Evolutionary conservation across 2,329 filamentous ascomycete genomes (phyloP), one percentile per base, ranked within the genome.

Genomic region (Fusarium sp.): DNA sequence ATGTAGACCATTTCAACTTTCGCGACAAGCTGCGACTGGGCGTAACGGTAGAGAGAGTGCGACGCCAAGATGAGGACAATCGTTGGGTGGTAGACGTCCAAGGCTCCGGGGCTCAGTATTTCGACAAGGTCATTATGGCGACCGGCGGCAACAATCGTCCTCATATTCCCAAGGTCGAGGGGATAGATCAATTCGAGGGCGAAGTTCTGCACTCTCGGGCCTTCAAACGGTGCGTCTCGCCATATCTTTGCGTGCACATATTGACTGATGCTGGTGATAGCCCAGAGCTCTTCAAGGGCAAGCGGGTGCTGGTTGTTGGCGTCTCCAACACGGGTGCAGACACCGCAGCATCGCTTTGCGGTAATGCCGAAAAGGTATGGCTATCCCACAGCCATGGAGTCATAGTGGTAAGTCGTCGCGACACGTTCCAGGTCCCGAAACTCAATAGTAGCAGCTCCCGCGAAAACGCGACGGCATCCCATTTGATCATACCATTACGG

Each of bases 231-330:
- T 80, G 70, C 56, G 15, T 13, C 13, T 23, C 14, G 3, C 12
- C 17, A 7, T 13, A 5, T 17, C 37, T 12, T 7, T 1, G 9
- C 9, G 0, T 4, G 1, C 13, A 3, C 5, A 15, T 2, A 3
- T 30, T 50, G 11, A 23, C 50, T 41, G 1, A 45, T 6, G 12
- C 4, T 3, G 3, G 1, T n/a, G 7, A 1, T 14, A 77, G 77
- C n/a, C 73, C 76, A 1, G 71, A 77, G 7, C 54, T 68, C 8
- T 84, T 83, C 71, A 76, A 78, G 15, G 80, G 76, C 10, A 82
- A 85, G 67, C 82, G 76, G 13, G 82, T 86, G 4, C 60, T 86
- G 1, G 75, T 86, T 0, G 76, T 86, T 5, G 84, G 84, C 9
- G 71, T 85, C 30, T 81, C 81, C 18, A 82, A 81, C 48, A 84